Conservation (phyloP, 2,329 filamentous ascomycete species). For the Alternaria conjuncta region DNA sequence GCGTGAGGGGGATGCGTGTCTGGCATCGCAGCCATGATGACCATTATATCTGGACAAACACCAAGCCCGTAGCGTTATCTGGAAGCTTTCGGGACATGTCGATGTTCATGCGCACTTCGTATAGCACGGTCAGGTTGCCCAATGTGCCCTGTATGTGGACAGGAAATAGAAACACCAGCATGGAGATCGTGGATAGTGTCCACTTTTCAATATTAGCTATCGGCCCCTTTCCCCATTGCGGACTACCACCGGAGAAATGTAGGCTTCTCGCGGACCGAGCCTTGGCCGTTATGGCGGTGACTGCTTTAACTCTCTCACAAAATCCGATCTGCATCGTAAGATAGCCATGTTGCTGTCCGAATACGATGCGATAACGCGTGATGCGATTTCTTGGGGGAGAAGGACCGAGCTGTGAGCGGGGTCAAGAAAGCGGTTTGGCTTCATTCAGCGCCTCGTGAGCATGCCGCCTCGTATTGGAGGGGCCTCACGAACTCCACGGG, state of each 20-base stretch:
- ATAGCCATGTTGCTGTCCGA: neutral
- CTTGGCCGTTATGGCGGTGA: neutral
- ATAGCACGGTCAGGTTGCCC: slow-evolving; percentile 1
- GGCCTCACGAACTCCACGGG: neutral
- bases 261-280: neutral
- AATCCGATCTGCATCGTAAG: neutral
- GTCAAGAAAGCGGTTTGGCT: neutral
- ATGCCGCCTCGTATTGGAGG: neutral
- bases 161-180: slow-evolving; percentile 2
- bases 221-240: neutral
- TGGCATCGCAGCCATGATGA: neutral
- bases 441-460: neutral
- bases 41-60: slow-evolving; percentile 3
- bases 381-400: neutral
- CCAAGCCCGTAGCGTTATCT: slow-evolving; percentile 1
- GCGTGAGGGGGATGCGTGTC: neutral
- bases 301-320: too few species aligned
- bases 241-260: neutral
- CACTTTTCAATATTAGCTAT: slow-evolving; percentile 7
- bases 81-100: neutral
- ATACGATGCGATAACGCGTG: neutral
- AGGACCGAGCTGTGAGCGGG: neutral
- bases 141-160: neutral
- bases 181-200: neutral
- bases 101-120: slow-evolving; percentile 4